These are phyloP conservation scores for Macrocybe gigantea DNA, from an alignment of 768 basidiomycete species.

Conservation along the genomic window DNA sequence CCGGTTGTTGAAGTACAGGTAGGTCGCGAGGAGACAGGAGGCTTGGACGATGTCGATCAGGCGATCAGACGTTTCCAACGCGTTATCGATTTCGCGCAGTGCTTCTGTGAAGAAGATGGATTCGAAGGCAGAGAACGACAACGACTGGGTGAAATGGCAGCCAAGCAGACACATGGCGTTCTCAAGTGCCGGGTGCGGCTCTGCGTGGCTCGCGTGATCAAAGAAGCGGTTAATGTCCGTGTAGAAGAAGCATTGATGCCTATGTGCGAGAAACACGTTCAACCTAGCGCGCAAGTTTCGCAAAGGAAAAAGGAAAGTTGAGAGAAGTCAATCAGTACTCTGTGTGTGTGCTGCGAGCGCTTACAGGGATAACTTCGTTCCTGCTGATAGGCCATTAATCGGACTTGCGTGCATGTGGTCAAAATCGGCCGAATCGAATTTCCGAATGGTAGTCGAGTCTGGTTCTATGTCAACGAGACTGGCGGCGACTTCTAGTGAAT, in stretches of 20 bases:
- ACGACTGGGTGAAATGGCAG: conserved; percentile 45
- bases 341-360: neutral
- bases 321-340: too few relatives aligned
- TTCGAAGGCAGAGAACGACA: conserved; percentile 36
- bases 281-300: conserved; percentile 27
- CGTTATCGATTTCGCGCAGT: conserved; percentile 43
- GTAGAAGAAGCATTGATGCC: conserved; percentile 56
- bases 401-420: neutral
- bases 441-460: too few relatives aligned
- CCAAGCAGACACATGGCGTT: conserved; percentile 59
- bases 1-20: conserved; percentile 53
- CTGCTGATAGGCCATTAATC: neutral
- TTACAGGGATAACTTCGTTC: conserved; percentile 1
- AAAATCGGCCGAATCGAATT: too few relatives aligned
- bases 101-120: conserved; percentile 42
- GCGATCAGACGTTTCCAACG: conserved; percentile 49
- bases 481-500: too few relatives aligned
- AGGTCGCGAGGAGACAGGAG: conserved; percentile 52
- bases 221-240: conserved; percentile 37
- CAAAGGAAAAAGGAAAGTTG: neutral
- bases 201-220: conserved; percentile 19
- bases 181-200: conserved; percentile 52
- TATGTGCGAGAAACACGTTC: conserved; percentile 48
- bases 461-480: too few relatives aligned
- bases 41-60: conserved; percentile 56